Evolutionary conservation across 2,329 filamentous ascomycete species (phyloP), one percentile per base, ranked within the genome.

Genomic region (Talaromyces verruculosus): DNA sequence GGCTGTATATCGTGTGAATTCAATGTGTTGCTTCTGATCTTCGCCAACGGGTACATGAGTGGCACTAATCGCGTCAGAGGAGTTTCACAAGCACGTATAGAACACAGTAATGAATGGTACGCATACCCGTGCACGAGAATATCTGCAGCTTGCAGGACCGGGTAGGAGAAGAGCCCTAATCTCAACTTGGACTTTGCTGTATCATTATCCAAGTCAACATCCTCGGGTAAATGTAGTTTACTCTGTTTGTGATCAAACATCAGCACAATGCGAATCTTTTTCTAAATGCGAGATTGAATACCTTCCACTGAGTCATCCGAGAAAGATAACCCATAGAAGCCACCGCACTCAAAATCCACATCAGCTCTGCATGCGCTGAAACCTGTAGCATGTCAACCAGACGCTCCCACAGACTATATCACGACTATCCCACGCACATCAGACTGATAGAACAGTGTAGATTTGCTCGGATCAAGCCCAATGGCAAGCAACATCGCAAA

Each of bases 261-360:
- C 55, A 69, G 45, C 7, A 41, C 10, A 51, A 49, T 60, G 64
- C 33, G 5, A 19, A 1, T 13, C n/a, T 39, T 22, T 3, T 49
- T 30, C 61, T 45, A 47, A 59, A 19, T 25, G 28, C n/a, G 11
- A 35, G 3, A 5, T 64, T 57, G 39, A 74, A 69, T 74, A 92
- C 92, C 88, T 99, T 99, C 93, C 95, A 99, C 78, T 98, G 95
- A 33, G 95, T 98, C 95, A 99, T 99, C n/a, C 95, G 85, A 10
- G 90, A 90, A n/a, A 99, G 82, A 79, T 97, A 96, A 45, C 95
- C 95, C 78, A 95, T 93, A 5, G 91, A 94, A 28, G 95, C 91
- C 62, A 91, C 91, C 70, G 93, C 97, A 74, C 92, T 94, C 68
- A 99, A 81, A 74, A 98, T 93, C 95, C 95, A 99, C 91, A 97